Conservation (phyloP, 768 basidiomycete species). For the Boletus insuetus region DNA sequence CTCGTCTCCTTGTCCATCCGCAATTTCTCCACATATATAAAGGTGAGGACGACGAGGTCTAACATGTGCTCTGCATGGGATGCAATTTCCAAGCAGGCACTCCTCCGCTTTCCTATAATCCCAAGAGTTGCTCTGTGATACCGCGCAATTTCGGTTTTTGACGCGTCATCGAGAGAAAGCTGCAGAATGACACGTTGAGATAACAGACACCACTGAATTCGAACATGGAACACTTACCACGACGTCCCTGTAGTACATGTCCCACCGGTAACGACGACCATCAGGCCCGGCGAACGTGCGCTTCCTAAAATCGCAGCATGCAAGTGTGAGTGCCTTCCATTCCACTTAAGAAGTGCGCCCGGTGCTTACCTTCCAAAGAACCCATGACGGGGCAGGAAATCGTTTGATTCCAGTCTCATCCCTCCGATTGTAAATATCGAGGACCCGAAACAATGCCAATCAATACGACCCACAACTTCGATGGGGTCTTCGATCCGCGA, state of each 20-base stretch:
- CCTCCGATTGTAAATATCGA: slow-evolving; percentile 31
- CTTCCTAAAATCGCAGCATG: slow-evolving; percentile 5
- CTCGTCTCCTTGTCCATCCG: slow-evolving; percentile 24
- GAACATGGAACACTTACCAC: slow-evolving; percentile 4
- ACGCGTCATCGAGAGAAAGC: slow-evolving; percentile 21
- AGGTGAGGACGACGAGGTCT: slow-evolving; percentile 27
- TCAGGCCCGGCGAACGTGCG: slow-evolving; percentile 33
- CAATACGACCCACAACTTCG: slow-evolving; percentile 31
- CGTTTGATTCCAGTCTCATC: slow-evolving; percentile 20
- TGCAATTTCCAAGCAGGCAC: slow-evolving; percentile 21
- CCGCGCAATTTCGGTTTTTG: slow-evolving; percentile 14
- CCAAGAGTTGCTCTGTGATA: slow-evolving; percentile 24
- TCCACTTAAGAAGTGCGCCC: too few species aligned
- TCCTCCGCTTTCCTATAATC: slow-evolving; percentile 22
- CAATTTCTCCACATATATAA: slow-evolving; percentile 32
- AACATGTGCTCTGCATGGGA: slow-evolving; percentile 24
- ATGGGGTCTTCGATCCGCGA: slow-evolving; percentile 18
- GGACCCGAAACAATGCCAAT: slow-evolving; percentile 30
- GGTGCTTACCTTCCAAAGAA: slow-evolving; percentile 13
- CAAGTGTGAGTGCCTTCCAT: neutral
- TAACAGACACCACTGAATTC: neutral
- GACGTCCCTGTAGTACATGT: slow-evolving; percentile 11
- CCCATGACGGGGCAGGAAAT: slow-evolving; percentile 23
- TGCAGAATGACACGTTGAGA: neutral
- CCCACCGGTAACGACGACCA: slow-evolving; percentile 34